These are phyloP conservation scores for Trebouxia gelatinosa DNA, from an alignment of 163 green algal species.

Conservation along the genomic window DNA sequence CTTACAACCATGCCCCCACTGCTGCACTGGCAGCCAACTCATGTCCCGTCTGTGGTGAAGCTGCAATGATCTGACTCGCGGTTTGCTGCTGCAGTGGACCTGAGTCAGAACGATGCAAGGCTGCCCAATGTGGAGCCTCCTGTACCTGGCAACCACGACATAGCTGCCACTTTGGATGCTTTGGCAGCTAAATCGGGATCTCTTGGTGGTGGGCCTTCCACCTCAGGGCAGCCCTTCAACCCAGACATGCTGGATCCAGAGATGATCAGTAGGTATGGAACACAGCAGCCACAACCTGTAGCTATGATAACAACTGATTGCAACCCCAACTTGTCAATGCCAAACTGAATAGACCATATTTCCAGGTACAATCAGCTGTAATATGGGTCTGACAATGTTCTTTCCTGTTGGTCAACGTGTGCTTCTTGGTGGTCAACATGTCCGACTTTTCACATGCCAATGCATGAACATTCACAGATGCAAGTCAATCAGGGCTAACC, in stretches of 20 bases:
- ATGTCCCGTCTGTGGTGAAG: too few species aligned
- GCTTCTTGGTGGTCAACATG: too few species aligned
- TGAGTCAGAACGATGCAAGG: not conserved
- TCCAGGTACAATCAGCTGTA: not conserved
- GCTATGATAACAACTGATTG: too few species aligned
- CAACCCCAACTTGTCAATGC: not conserved
- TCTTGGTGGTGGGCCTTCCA: not conserved
- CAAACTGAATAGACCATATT: not conserved
- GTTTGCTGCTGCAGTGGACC: slow-evolving; percentile 1
- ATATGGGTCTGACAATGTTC: too few species aligned
- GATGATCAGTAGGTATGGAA: not conserved
- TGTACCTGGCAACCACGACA: slow-evolving; percentile 5
- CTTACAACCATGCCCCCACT: too few species aligned
- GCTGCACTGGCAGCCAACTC: too few species aligned
- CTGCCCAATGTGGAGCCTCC: not conserved
- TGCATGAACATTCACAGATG: too few species aligned
- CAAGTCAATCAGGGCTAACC: too few species aligned
- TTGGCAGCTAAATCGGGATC: slow-evolving; percentile 9
- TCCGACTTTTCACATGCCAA: too few species aligned
- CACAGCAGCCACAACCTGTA: too few species aligned
- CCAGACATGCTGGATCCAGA: not conserved
- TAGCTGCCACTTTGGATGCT: slow-evolving; percentile 17
- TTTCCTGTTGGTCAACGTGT: too few species aligned
- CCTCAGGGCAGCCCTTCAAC: not conserved
- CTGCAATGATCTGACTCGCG: too few species aligned